Conservation (phyloP, 345 rosid species). For the Nephelium lappaceum region DNA sequence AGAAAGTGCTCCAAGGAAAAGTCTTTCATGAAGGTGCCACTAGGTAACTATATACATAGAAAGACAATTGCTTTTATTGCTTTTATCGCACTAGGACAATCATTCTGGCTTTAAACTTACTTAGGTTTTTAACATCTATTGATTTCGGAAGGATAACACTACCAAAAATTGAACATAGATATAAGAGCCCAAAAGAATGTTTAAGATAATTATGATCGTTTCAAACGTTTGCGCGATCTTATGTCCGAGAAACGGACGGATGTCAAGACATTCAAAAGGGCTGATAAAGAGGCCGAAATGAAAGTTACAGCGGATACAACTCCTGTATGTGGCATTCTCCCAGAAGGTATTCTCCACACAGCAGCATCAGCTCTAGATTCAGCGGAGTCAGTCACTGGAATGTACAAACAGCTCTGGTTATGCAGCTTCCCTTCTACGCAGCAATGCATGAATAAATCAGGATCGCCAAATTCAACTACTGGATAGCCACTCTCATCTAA, state of each 20-base stretch:
- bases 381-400: constrained; percentile 25
- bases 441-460: constrained; percentile 60
- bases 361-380: constrained; percentile 28
- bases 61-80: no score
- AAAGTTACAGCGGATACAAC: constrained; percentile 62
- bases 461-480: constrained; percentile 56
- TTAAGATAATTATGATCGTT: background rate
- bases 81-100: no score
- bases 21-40: no score
- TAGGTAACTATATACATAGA: no score
- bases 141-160: no score
- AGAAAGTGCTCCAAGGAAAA: no score
- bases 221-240: background rate
- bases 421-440: constrained; percentile 38
- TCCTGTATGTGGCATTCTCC: constrained; percentile 45
- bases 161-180: no score
- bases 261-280: constrained; percentile 45
- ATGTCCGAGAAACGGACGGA: constrained; percentile 41
- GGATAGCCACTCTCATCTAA: constrained; percentile 67
- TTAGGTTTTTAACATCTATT: no score
- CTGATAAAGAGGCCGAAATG: constrained; percentile 42
- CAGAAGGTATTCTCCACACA: constrained; percentile 70
- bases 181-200: background rate
- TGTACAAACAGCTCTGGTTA: constrained; percentile 41
- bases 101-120: no score